These are phyloP conservation scores for Bimuria novae-zelandiae DNA, from an alignment of 2,329 filamentous ascomycete species.

Conservation along the genomic window DNA sequence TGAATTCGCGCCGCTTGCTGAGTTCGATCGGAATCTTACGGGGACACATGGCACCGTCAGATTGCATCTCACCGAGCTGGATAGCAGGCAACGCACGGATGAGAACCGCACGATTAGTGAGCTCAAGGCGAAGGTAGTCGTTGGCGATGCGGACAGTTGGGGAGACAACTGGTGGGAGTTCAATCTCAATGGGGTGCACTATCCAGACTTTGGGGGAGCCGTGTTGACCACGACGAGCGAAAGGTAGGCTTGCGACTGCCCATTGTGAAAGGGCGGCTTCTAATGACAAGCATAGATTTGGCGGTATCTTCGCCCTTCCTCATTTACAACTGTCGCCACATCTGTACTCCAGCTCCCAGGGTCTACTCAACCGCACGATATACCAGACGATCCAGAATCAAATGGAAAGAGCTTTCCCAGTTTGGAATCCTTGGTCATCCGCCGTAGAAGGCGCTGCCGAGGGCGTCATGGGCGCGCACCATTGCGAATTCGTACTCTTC, in stretches of 20 bases:
- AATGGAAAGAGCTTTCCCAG: slow-evolving; percentile 59
- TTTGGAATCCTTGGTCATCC: slow-evolving; percentile 75
- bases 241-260: slow-evolving; percentile 59
- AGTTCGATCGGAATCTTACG: slow-evolving; percentile 82
- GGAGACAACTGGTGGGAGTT: slow-evolving; percentile 77
- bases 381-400: slow-evolving; percentile 69
- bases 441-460: slow-evolving; percentile 61
- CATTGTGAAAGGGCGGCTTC: not conserved
- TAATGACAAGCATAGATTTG: slow-evolving; percentile 52
- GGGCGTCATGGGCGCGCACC: slow-evolving; percentile 67
- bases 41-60: slow-evolving; percentile 68
- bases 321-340: slow-evolving; percentile 71
- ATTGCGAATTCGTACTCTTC: slow-evolving; percentile 89
- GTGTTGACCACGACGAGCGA: slow-evolving; percentile 89
- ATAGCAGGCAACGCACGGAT: slow-evolving; percentile 39
- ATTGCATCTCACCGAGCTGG: slow-evolving; percentile 66
- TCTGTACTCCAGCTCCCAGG: slow-evolving; percentile 53
- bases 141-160: slow-evolving; percentile 72
- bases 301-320: slow-evolving; percentile 87
- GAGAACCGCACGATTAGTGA: slow-evolving; percentile 61
- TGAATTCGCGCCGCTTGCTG: slow-evolving; percentile 66
- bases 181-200: slow-evolving; percentile 82
- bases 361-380: slow-evolving; percentile 74
- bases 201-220: slow-evolving; percentile 76
- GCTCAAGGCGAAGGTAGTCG: slow-evolving; percentile 69